These are phyloP conservation scores for Panellus pusillus DNA, from an alignment of 768 basidiomycete genomes.

Conservation along the genomic window DNA sequence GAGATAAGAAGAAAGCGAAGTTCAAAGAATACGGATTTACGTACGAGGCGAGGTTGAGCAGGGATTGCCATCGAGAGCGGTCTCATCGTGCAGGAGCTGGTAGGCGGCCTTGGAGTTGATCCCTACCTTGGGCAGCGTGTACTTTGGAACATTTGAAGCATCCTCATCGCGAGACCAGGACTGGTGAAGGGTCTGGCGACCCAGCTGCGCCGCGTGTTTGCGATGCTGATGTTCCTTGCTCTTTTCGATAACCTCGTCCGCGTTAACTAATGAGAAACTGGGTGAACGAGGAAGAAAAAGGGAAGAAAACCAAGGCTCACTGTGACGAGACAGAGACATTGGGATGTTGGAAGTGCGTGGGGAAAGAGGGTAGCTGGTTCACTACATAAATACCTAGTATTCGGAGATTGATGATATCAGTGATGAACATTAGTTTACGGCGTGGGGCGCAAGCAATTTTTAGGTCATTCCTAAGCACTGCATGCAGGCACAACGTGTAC, in stretches of 20 bases:
- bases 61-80: constrained; percentile 57
- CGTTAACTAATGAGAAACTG: constrained; percentile 36
- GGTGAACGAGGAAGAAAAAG: neutral
- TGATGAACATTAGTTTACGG: no score
- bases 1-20: neutral
- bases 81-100: constrained; percentile 56
- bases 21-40: constrained; percentile 27
- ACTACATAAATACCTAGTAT: neutral
- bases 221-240: constrained; percentile 40
- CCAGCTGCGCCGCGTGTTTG: constrained; percentile 31
- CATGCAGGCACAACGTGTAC: no score
- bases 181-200: constrained; percentile 30
- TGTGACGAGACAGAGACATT: constrained; percentile 42
- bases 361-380: neutral
- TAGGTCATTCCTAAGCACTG: no score
- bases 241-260: constrained; percentile 47
- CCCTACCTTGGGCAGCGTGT: constrained; percentile 42
- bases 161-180: constrained; percentile 44
- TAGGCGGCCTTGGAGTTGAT: constrained; percentile 47
- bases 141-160: constrained; percentile 42
- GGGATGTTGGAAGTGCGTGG: neutral
- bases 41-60: constrained; percentile 65
- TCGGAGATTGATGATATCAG: no score
- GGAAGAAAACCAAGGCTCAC: constrained; percentile 23
- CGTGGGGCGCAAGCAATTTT: no score